Conservation (phyloP, 1,139 yeast species). For the Taphrina flavorubra region DNA sequence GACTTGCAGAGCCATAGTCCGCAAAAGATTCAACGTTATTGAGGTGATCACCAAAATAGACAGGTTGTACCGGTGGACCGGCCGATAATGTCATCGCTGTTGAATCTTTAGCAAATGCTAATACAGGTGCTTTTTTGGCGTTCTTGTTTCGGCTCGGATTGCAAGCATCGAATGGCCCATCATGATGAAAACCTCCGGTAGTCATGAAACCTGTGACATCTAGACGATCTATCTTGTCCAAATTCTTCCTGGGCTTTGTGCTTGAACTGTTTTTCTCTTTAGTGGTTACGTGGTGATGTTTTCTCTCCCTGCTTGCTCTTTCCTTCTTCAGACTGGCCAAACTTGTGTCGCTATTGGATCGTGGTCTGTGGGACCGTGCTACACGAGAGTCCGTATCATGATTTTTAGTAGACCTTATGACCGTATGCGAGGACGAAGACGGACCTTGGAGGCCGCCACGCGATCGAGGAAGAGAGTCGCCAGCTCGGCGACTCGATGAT, state of each 20-base stretch:
- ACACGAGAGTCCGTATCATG: not conserved
- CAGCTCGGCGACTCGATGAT: constrained; percentile 3
- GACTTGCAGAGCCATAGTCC: constrained; percentile 44
- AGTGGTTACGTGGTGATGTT: not conserved
- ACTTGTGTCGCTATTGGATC: constrained; percentile 33
- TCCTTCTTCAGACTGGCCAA: constrained; percentile 13
- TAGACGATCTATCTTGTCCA: constrained; percentile 90
- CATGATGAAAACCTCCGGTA: constrained; percentile 88
- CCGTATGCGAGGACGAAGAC: not conserved
- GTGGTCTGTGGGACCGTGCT: constrained; percentile 14
- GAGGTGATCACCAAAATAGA: constrained; percentile 38
- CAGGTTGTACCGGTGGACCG: constrained; percentile 47
- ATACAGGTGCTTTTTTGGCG: constrained; percentile 77
- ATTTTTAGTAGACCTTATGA: not conserved
- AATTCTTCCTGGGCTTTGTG: constrained; percentile 45
- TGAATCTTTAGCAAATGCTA: constrained; percentile 94
- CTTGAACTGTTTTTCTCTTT: constrained; percentile 4
- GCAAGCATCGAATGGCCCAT: constrained; percentile 98
- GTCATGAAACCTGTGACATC: constrained; percentile 96
- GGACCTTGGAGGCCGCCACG: not conserved
- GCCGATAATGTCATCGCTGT: constrained; percentile 84
- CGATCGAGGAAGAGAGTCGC: not conserved
- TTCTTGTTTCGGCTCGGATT: constrained; percentile 93
- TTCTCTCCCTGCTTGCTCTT: constrained; percentile 20
- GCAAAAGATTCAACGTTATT: constrained; percentile 49